Percentiles rank a stretch among this genome's conserved stretches.
These are phyloP conservation scores for Dalechampia spathulata DNA, from an alignment of 441 rosid genomes.

Conservation along the genomic window DNA sequence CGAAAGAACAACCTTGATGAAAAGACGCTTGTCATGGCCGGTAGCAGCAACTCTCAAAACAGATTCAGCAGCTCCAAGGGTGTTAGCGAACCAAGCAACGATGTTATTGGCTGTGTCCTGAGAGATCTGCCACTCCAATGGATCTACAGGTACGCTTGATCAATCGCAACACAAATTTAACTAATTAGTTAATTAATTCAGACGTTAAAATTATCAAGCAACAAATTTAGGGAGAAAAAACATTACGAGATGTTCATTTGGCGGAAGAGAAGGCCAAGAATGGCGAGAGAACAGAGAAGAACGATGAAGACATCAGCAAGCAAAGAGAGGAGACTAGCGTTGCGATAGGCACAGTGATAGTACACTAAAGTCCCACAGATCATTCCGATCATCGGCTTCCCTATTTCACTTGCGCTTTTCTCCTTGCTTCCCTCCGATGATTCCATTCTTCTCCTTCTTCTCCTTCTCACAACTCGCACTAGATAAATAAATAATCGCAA, in stretches of 20 bases:
- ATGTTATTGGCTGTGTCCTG: constrained; percentile 70
- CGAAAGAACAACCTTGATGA: constrained; percentile 64
- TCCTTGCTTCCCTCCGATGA: neutral
- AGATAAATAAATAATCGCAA: no score
- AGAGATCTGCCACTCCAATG: constrained; percentile 96
- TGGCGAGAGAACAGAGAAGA: constrained; percentile 92
- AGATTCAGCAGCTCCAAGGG: constrained; percentile 87
- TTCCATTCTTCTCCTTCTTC: no score
- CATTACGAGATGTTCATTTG: constrained; percentile 81
- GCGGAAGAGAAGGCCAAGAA: constrained; percentile 94
- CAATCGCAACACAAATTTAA: no score
- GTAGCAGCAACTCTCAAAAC: constrained; percentile 94
- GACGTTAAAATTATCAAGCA: no score
- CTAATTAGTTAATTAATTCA: no score
- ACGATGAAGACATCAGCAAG: constrained; percentile 84
- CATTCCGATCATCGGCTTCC: constrained; percentile 65
- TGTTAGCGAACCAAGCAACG: constrained; percentile 81
- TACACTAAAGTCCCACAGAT: constrained; percentile 77
- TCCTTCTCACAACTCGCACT: no score
- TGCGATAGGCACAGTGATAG: constrained; percentile 78
- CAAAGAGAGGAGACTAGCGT: constrained; percentile 69
- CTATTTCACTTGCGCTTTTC: constrained; percentile 25
- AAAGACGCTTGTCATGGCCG: constrained; percentile 85
- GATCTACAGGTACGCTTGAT: constrained; percentile 86
- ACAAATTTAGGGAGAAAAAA: neutral